These are phyloP conservation scores for Xylaria venustula DNA, from an alignment of 495 filamentous ascomycete species.

Conservation along the genomic window DNA sequence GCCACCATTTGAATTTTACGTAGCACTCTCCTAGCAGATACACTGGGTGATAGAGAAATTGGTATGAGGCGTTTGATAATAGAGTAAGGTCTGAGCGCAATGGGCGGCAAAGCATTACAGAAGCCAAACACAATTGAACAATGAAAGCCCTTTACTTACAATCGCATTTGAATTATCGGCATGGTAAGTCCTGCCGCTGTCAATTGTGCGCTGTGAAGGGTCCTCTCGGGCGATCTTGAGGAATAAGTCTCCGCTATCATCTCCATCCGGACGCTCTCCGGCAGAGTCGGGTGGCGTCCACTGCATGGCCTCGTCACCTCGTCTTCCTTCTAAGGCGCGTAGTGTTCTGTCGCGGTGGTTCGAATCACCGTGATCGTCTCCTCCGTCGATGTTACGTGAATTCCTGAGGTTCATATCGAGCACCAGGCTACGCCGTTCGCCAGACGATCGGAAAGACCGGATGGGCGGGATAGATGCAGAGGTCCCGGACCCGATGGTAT, in stretches of 20 bases:
- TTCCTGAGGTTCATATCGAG: constrained; percentile 46
- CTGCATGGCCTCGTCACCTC: constrained; percentile 36
- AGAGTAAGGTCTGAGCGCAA: no score
- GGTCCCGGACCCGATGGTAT: constrained; percentile 22
- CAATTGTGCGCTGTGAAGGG: constrained; percentile 31
- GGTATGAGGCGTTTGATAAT: background rate
- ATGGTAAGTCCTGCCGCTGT: constrained; percentile 23
- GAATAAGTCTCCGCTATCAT: constrained; percentile 53
- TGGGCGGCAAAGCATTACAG: no score
- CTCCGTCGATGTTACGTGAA: constrained; percentile 31
- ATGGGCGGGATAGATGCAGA: constrained; percentile 46
- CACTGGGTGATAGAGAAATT: background rate
- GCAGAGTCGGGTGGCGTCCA: constrained; percentile 41
- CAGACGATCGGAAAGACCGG: constrained; percentile 50
- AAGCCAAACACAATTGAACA: constrained; percentile 18
- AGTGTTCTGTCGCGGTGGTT: constrained; percentile 50
- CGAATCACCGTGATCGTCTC: constrained; percentile 35
- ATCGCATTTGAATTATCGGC: constrained; percentile 35
- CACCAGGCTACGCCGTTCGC: constrained; percentile 46
- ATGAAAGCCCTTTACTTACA: constrained; percentile 34
- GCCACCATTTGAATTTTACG: background rate
- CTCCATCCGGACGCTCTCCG: constrained; percentile 40
- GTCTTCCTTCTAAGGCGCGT: constrained; percentile 47
- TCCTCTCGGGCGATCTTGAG: constrained; percentile 53
- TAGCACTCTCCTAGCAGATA: background rate